These are phyloP conservation scores for Backusella tarrabulga DNA, from an alignment of 192 early-diverging fungal species.

Conservation along the genomic window DNA sequence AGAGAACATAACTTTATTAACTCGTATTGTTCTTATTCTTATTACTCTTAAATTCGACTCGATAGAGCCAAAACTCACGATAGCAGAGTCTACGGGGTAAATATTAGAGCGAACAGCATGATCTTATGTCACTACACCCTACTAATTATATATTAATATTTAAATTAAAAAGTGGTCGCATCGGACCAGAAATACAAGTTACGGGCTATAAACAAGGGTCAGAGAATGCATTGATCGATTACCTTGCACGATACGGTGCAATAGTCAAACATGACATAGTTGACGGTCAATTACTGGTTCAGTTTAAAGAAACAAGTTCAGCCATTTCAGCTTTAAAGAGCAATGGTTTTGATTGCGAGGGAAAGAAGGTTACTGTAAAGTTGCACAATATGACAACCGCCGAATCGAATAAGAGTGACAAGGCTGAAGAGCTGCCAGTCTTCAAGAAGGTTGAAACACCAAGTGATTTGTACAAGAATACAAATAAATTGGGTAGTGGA, in stretches of 20 bases:
- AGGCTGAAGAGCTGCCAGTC: not conserved
- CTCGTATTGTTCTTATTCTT: no score
- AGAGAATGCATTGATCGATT: not conserved
- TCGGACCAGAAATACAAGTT: not conserved
- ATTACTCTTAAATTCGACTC: no score
- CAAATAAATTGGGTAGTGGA: not conserved
- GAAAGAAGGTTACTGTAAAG: not conserved
- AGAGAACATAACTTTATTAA: no score
- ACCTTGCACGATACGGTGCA: not conserved
- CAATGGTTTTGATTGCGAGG: not conserved
- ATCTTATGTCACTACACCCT: not conserved
- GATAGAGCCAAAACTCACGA: not conserved
- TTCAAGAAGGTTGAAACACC: not conserved
- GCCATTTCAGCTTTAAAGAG: not conserved
- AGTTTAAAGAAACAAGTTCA: not conserved
- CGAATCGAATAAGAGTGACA: not conserved
- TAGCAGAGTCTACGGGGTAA: not conserved
- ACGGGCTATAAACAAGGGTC: not conserved
- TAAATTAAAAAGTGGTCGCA: not conserved
- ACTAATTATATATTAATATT: not conserved
- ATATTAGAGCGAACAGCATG: not conserved
- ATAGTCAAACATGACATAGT: not conserved
- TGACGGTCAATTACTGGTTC: not conserved
- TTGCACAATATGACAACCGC: not conserved
- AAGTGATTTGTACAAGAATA: not conserved